Percentiles rank a stretch among this genome's conserved stretches.
phyloP scores from a whole-genome alignment of 805 yeast genomes.

The Candida xiaguanensis region DNA sequence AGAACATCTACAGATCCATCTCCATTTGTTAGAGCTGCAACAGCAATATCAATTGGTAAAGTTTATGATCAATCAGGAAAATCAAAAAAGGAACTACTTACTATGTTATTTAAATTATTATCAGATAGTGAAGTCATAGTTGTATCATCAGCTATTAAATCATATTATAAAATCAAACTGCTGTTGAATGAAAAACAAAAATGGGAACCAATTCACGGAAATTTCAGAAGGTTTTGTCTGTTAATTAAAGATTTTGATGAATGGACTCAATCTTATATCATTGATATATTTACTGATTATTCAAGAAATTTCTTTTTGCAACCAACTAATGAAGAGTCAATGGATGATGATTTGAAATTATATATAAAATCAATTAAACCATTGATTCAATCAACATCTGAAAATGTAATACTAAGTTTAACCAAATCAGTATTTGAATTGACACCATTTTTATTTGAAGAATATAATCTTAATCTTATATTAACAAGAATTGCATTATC shows the following conservation, averaged over 20 bases:
- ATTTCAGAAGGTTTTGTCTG: conserved; percentile 55
- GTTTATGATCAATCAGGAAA: conserved; percentile 40
- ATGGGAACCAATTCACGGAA: conserved; percentile 67
- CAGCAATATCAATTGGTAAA: conserved; percentile 73
- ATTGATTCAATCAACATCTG: conserved; percentile 50
- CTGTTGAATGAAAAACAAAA: conserved; percentile 35
- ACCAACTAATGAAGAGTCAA: conserved; percentile 42
- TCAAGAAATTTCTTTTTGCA: conserved; percentile 55
- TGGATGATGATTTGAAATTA: conserved; percentile 55
- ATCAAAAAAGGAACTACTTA: conserved; percentile 46
- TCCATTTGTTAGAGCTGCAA: conserved; percentile 73
- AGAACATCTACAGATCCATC: conserved; percentile 68
- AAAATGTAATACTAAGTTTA: conserved; percentile 59
- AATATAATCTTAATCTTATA: conserved; percentile 46
- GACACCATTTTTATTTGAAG: conserved; percentile 50
- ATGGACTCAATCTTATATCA: conserved; percentile 59
- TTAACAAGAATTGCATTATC: conserved; percentile 43
- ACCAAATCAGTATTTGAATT: conserved; percentile 54
- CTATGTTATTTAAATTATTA: conserved; percentile 48
- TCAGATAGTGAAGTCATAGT: conserved; percentile 67
- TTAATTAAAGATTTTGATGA: conserved; percentile 56
- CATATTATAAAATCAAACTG: conserved; percentile 47
- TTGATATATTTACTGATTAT: conserved; percentile 67
- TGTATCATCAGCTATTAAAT: conserved; percentile 61
- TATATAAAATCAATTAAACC: conserved; percentile 47